phyloP scores from a whole-genome alignment of 2,329 filamentous ascomycete genomes.

The Leptographium flavum region DNA sequence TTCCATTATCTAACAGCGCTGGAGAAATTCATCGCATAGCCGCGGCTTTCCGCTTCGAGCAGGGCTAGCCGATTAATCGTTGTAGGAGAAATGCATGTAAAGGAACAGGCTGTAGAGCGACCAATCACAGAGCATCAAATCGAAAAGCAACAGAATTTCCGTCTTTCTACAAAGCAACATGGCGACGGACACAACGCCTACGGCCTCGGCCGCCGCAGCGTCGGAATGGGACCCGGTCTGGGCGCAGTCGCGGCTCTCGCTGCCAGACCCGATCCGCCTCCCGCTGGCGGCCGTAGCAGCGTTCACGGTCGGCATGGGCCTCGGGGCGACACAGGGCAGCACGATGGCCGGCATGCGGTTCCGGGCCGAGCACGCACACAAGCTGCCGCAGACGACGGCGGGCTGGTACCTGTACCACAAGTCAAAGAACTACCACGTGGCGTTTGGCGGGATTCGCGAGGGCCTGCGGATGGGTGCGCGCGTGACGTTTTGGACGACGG shows the following conservation, averaged over 20 bases:
- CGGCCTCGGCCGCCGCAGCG: background rate
- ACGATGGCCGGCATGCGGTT: slow-evolving; percentile 68
- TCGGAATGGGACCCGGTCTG: slow-evolving; percentile 15
- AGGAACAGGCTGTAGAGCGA: background rate
- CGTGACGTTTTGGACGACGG: slow-evolving; percentile 56
- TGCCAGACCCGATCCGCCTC: slow-evolving; percentile 51
- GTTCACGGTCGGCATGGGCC: slow-evolving; percentile 51
- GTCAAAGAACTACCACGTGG: slow-evolving; percentile 83
- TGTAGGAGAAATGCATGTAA: background rate
- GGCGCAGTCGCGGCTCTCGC: slow-evolving; percentile 37
- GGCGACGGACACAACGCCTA: background rate
- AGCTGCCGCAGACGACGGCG: slow-evolving; percentile 64
- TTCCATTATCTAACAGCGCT: no score
- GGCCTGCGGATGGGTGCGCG: slow-evolving; percentile 60
- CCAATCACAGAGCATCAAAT: background rate
- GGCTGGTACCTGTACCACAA: slow-evolving; percentile 99
- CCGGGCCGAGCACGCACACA: slow-evolving; percentile 91
- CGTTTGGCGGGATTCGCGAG: slow-evolving; percentile 63
- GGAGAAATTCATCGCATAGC: no score
- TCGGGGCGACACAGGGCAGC: slow-evolving; percentile 61
- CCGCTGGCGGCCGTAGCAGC: slow-evolving; percentile 48
- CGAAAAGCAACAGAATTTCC: background rate
- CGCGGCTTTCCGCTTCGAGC: no score
- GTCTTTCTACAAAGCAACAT: background rate
- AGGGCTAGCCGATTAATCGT: background rate